A percentile compares a stretch with the other conserved stretches of the same genome.
Conservation (phyloP, 1,284 basidiomycete species). For the Earliella scabrosa region DNA sequence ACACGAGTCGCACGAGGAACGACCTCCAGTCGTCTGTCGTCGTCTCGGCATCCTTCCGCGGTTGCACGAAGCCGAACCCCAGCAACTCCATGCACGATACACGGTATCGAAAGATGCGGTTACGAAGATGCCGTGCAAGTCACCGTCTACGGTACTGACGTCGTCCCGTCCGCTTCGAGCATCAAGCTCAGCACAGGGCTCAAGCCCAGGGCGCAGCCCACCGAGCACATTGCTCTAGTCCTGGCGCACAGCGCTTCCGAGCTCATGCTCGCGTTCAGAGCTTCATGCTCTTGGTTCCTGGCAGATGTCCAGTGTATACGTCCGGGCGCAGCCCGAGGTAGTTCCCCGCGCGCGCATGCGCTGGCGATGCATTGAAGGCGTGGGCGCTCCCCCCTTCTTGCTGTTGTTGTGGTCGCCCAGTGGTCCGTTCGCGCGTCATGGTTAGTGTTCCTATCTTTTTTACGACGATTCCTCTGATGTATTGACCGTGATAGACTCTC, state of each 20-base stretch:
- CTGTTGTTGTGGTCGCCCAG: background rate
- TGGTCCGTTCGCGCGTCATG: background rate
- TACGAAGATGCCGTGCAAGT: background rate
- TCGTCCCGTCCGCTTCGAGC: background rate
- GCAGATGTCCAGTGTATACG: background rate
- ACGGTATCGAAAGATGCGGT: background rate
- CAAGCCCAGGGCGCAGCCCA: background rate
- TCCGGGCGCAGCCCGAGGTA: background rate
- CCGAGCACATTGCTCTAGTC: background rate
- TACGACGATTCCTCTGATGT: background rate
- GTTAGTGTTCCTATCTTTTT: background rate
- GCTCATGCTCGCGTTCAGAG: background rate
- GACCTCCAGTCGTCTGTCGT: slow-evolving; percentile 17
- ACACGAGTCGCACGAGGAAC: slow-evolving; percentile 21
- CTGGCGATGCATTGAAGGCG: background rate
- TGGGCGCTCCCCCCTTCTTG: background rate
- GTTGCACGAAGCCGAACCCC: slow-evolving; percentile 20
- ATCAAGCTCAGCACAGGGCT: background rate
- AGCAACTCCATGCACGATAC: slow-evolving; percentile 10
- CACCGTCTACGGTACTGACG: background rate
- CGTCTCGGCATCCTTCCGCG: slow-evolving; percentile 18
- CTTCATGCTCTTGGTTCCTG: background rate
- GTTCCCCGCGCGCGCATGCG: background rate
- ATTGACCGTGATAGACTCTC: background rate
- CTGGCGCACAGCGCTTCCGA: background rate